Percentiles rank a stretch among this genome's conserved stretches.
These are phyloP conservation scores for Amanita rubescens DNA, from an alignment of 768 basidiomycete genomes.

Conservation along the genomic window DNA sequence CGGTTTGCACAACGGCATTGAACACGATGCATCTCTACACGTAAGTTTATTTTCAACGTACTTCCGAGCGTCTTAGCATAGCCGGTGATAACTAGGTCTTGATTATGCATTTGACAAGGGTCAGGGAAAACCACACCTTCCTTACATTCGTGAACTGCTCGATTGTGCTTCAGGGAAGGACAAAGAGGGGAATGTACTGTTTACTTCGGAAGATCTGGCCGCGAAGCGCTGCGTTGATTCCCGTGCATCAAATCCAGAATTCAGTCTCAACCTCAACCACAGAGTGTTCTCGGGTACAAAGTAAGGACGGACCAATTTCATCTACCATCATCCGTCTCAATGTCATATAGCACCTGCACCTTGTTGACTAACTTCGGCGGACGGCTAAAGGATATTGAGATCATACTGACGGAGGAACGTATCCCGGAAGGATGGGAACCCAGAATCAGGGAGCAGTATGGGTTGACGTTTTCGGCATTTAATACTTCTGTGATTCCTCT, in stretches of 20 bases:
- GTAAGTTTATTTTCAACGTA: conserved; percentile 37
- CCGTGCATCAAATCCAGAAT: conserved; percentile 30
- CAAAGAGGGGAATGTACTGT: conserved; percentile 16
- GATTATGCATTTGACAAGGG: conserved; percentile 34
- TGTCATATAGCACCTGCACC: conserved; percentile 44
- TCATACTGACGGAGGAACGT: conserved; percentile 60
- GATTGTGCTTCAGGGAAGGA: conserved; percentile 34
- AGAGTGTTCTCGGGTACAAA: conserved; percentile 35
- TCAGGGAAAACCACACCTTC: conserved; percentile 28
- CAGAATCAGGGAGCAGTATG: conserved; percentile 39
- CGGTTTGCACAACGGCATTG: conserved; percentile 68
- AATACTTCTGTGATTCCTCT: conserved; percentile 40
- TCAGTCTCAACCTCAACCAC: conserved; percentile 28
- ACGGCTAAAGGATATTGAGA: conserved; percentile 43
- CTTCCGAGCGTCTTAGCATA: neutral
- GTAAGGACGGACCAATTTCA: conserved; percentile 21
- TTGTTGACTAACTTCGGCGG: conserved; percentile 64
- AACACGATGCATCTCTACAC: conserved; percentile 61
- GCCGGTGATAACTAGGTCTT: conserved; percentile 33
- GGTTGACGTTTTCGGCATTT: conserved; percentile 52
- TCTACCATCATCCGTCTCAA: neutral
- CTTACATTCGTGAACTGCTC: conserved; percentile 33
- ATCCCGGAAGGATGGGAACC: conserved; percentile 72
- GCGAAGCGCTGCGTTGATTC: conserved; percentile 37
- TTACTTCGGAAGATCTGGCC: conserved; percentile 37